Conservation (phyloP, 257 asterid species). For the Fraxinus cuspidata region DNA sequence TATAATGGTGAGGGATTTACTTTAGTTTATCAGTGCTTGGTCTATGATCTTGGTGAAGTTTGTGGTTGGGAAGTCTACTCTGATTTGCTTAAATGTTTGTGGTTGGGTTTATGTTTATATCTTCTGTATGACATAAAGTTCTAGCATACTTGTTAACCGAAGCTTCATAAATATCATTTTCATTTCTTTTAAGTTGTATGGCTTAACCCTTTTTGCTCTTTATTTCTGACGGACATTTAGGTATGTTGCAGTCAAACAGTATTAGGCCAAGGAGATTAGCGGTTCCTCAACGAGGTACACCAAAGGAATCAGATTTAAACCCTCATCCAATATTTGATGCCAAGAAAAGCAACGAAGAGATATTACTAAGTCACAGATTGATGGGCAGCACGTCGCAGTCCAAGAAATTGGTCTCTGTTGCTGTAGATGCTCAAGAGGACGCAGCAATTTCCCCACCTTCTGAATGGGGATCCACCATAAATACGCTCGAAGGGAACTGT, state of each 20-base stretch:
- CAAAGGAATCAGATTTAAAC: slow-evolving; percentile 45
- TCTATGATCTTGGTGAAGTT: not conserved
- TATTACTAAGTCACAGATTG: slow-evolving; percentile 32
- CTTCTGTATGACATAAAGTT: not conserved
- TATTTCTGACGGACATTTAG: slow-evolving; percentile 33
- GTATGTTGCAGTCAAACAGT: slow-evolving; percentile 56
- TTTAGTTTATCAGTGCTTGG: not conserved
- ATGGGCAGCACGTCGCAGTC: slow-evolving; percentile 39
- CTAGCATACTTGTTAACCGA: not conserved
- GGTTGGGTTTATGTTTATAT: not conserved
- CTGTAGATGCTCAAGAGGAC: slow-evolving; percentile 51
- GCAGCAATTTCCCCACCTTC: slow-evolving; percentile 60
- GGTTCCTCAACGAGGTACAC: slow-evolving; percentile 52
- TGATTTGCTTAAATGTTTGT: not conserved
- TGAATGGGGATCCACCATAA: slow-evolving; percentile 56
- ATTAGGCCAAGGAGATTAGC: slow-evolving; percentile 61
- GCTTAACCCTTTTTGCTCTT: not conserved
- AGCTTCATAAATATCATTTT: not conserved
- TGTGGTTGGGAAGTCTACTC: not conserved
- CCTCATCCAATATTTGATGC: slow-evolving; percentile 33
- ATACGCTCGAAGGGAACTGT: slow-evolving; percentile 42
- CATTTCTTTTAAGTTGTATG: slow-evolving; percentile 21
- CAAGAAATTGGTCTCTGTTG: slow-evolving; percentile 32
- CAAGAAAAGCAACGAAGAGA: slow-evolving; percentile 44
- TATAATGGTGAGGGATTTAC: not conserved